Conservation (phyloP, 805 yeast genomes). For the Yamadazyma philogaea region DNA sequence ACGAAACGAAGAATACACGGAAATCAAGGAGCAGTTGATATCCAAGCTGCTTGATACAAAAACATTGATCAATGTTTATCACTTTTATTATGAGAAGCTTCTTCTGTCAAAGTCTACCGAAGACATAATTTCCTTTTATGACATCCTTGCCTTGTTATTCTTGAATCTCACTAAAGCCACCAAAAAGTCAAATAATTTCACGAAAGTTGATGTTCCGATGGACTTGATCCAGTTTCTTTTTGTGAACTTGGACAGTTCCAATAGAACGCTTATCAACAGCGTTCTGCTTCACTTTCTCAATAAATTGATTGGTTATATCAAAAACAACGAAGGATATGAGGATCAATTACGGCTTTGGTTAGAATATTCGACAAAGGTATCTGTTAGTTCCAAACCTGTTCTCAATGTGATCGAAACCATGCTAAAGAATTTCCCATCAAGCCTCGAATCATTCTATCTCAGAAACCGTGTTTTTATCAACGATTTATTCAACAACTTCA, state of each 20-base stretch:
- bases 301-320: slow-evolving; percentile 4
- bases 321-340: background rate
- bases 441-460: background rate
- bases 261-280: slow-evolving; percentile 5
- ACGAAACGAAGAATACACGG: background rate
- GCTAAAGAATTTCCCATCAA: background rate
- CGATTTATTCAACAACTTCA: slow-evolving; percentile 48
- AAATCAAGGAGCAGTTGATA: background rate
- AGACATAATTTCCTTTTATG: background rate
- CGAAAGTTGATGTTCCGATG: background rate
- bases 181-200: background rate
- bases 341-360: slow-evolving; percentile 2
- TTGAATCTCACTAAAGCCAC: slow-evolving; percentile 7
- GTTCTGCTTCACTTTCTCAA: slow-evolving; percentile 1
- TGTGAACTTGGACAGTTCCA: slow-evolving; percentile 2
- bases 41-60: background rate
- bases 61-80: background rate
- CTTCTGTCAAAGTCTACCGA: background rate
- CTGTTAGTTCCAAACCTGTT: slow-evolving; percentile 6
- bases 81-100: background rate
- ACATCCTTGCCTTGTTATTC: slow-evolving; percentile 7
- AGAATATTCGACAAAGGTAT: background rate
- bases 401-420: slow-evolving; percentile 8
- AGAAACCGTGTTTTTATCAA: slow-evolving; percentile 11
- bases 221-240: background rate